Percentiles rank a stretch among this genome's conserved stretches.
Evolutionary conservation across 2,329 filamentous ascomycete species (phyloP).

Genomic region (Pseudogymnoascus sp.): DNA sequence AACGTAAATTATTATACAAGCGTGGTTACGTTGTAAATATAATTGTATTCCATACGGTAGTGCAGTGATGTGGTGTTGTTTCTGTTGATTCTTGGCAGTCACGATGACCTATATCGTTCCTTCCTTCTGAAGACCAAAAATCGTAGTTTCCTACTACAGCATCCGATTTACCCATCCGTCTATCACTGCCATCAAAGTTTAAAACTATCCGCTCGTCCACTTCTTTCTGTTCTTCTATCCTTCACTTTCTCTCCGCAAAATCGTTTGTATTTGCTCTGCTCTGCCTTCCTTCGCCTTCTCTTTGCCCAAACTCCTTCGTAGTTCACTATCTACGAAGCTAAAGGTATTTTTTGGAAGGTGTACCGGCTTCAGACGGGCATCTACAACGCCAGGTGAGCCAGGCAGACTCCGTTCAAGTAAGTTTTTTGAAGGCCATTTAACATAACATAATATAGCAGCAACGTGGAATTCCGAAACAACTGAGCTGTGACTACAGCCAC

Average conservation of each 20-base stretch:
- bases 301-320: background rate
- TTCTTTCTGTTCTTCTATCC: background rate
- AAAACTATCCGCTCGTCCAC: background rate
- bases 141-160: background rate
- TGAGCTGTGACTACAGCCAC: background rate
- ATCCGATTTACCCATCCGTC: background rate
- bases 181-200: background rate
- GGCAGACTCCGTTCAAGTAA: conserved; percentile 15
- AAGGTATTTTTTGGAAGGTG: background rate
- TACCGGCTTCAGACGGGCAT: background rate
- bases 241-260: background rate
- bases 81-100: background rate
- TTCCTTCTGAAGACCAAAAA: background rate
- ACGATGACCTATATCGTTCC: background rate
- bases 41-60: background rate
- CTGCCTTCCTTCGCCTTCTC: background rate
- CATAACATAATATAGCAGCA: background rate
- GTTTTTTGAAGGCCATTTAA: conserved; percentile 15
- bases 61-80: background rate
- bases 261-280: background rate
- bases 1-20: background rate
- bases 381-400: background rate
- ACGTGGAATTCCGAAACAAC: background rate
- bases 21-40: background rate
- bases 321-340: background rate